Conservation (phyloP, 1,284 basidiomycete species). For the Marasmius oreades region DNA sequence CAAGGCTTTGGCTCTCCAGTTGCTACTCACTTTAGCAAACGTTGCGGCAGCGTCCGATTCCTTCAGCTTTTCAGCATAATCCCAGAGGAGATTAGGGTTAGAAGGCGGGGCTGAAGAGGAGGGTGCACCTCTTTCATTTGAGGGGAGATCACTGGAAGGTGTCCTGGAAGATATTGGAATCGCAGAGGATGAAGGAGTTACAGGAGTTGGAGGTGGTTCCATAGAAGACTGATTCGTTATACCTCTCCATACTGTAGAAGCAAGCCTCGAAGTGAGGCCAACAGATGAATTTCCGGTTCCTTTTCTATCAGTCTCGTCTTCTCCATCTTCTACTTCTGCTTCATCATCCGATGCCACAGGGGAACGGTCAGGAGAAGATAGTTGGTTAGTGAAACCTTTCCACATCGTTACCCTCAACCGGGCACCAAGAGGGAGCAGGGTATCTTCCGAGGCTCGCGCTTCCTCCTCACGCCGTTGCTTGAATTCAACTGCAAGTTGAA, state of each 20-base stretch:
- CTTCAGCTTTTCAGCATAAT: conserved; percentile 68
- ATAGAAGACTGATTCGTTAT: conserved; percentile 73
- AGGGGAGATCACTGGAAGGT: conserved; percentile 20
- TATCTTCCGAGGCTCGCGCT: conserved; percentile 26
- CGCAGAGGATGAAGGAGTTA: conserved; percentile 29
- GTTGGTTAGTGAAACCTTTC: conserved; percentile 60
- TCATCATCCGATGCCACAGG: conserved; percentile 33
- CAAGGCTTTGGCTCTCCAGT: conserved; percentile 64
- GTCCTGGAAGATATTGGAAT: conserved; percentile 28
- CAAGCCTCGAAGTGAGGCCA: conserved; percentile 51
- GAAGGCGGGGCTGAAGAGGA: conserved; percentile 15
- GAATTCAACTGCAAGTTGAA: conserved; percentile 66
- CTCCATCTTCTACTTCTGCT: conserved; percentile 36
- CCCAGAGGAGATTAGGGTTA: conserved; percentile 35
- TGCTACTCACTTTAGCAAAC: conserved; percentile 67
- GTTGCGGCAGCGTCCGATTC: conserved; percentile 69
- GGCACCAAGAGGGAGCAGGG: conserved; percentile 44
- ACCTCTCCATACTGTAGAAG: conserved; percentile 65
- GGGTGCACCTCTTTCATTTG: conserved; percentile 5
- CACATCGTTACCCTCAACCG: conserved; percentile 62
- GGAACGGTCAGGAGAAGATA: conserved; percentile 33
- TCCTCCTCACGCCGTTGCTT: conserved; percentile 44
- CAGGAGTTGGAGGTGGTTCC: conserved; percentile 55
- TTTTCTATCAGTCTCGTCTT: conserved; percentile 34
- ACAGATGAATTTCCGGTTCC: conserved; percentile 17